Evolutionary conservation across 2,329 filamentous ascomycete genomes (phyloP).

Genomic region (Cytospora piceicola): DNA sequence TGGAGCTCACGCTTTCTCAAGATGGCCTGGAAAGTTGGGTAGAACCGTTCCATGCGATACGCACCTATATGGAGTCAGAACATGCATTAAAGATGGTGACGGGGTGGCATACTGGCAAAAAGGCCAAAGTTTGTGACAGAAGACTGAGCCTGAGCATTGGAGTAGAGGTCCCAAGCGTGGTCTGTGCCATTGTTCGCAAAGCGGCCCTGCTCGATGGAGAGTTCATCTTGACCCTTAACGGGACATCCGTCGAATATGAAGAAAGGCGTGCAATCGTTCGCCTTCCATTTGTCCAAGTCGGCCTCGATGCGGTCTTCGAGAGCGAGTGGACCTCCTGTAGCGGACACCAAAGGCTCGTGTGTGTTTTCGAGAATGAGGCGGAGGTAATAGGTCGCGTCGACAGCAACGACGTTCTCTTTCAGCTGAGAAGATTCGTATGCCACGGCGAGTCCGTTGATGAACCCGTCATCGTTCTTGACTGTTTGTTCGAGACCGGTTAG

Average conservation of each 20-base stretch:
- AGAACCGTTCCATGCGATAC: conserved; percentile 72
- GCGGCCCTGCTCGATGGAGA: conserved; percentile 65
- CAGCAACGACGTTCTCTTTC: conserved; percentile 74
- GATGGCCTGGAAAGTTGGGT: conserved; percentile 75
- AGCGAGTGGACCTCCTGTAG: conserved; percentile 85
- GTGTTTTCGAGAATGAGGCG: conserved; percentile 74
- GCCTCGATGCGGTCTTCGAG: conserved; percentile 75
- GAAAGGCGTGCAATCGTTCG: conserved; percentile 72
- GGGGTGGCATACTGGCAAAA: conserved; percentile 64
- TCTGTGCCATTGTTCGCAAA: conserved; percentile 72
- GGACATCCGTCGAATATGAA: conserved; percentile 94
- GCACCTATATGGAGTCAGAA: conserved; percentile 58
- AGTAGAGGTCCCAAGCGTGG: conserved; percentile 86
- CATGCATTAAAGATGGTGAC: conserved; percentile 25
- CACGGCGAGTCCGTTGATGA: conserved; percentile 25
- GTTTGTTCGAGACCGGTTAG: conserved; percentile 2
- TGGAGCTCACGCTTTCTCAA: conserved; percentile 70
- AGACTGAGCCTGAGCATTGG: conserved; percentile 74
- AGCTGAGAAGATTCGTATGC: conserved; percentile 69
- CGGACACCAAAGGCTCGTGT: conserved; percentile 86
- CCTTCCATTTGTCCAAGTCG: conserved; percentile 74
- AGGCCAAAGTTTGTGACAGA: conserved; percentile 84
- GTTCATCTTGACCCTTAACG: conserved; percentile 74
- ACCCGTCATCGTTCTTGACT: conserved; percentile 29
- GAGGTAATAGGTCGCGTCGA: conserved; percentile 91